Base-by-base conservation (phyloP, 495 filamentous ascomycete genomes). In the Trichoderma asperelloides region DNA sequence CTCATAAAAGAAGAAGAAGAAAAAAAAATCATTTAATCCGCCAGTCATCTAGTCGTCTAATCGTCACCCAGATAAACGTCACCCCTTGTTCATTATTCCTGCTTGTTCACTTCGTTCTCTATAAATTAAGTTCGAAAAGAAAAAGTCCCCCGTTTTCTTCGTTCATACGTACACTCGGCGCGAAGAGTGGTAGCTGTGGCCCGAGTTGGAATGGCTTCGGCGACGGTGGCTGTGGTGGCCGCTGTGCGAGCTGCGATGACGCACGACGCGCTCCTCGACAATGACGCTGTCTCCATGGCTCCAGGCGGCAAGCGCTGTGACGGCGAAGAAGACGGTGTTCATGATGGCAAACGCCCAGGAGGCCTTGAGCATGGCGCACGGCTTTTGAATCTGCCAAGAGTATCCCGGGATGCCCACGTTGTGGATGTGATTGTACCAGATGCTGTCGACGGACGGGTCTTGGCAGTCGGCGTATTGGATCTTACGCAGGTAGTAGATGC, bases 351-450 rank as follows among this genome's bases (percentile, higher is more conserved):
- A 84, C 2, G 91, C 93, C 69, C 90, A 97, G 69, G 79, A 82
- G 1, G 93, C 87, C 85, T 97, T 96, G 65, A 94, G 84, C 91
- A 97, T 94, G 21, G 85, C 84, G 76, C 93, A 97, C 3, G 82
- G 83, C 83, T 94, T 94, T 73, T 93, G 84, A 27, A 87, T 71
- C 4, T 8, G 8, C 64, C 64, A 65, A 15, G 80, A 73, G 63
- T 80, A 80, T 2, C 80, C 64, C 1, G 70, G 72, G 5, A 75
- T 77, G 37, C 89, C 87, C 57, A 91, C 84, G 21, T 81, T 78
- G 37, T 88, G 88, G 15, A 92, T 78, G 25, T 79, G 81, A 65
- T 90, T 67, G 68, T 82, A 86, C 62, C 84, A 83, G 16, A 75
- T 75, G 12, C 69, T 66, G 37, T 73, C 68, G 13, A 28, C 25